Conservation (phyloP, 2,329 filamentous ascomycete genomes). For the Penicillium fuscoglaucum region DNA sequence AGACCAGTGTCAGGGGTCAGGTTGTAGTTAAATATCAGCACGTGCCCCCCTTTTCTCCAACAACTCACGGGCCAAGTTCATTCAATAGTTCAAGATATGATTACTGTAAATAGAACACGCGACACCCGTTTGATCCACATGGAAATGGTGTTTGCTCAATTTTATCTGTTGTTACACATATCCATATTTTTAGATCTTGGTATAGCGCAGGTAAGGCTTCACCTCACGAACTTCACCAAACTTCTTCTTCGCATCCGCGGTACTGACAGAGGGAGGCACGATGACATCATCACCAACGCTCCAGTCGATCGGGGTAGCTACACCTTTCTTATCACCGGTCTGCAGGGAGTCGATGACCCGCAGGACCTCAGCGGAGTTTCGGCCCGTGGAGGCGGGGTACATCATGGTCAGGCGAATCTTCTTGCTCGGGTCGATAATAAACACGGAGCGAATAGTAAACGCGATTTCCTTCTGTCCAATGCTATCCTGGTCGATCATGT, state of each 20-base stretch:
- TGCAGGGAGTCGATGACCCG: conserved; percentile 78
- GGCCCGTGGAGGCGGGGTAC: conserved; percentile 88
- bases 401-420: conserved; percentile 90
- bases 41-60: conserved; percentile 1
- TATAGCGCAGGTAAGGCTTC: conserved; percentile 49
- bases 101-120: background rate
- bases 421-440: conserved; percentile 93
- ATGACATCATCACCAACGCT: conserved; percentile 87
- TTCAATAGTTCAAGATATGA: background rate
- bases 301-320: conserved; percentile 93
- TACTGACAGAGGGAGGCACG: conserved; percentile 78
- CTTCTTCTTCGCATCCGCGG: conserved; percentile 81
- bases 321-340: conserved; percentile 82
- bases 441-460: conserved; percentile 93
- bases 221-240: conserved; percentile 71
- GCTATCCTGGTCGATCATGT: conserved; percentile 84
- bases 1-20: conserved; percentile 16
- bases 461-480: conserved; percentile 78
- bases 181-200: conserved; percentile 17
- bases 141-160: background rate
- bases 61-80: background rate
- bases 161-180: background rate
- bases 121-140: background rate
- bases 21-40: background rate
- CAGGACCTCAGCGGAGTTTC: conserved; percentile 77